phyloP scores from a whole-genome alignment of 805 yeast genomes.

The Metschnikowia borealis region DNA sequence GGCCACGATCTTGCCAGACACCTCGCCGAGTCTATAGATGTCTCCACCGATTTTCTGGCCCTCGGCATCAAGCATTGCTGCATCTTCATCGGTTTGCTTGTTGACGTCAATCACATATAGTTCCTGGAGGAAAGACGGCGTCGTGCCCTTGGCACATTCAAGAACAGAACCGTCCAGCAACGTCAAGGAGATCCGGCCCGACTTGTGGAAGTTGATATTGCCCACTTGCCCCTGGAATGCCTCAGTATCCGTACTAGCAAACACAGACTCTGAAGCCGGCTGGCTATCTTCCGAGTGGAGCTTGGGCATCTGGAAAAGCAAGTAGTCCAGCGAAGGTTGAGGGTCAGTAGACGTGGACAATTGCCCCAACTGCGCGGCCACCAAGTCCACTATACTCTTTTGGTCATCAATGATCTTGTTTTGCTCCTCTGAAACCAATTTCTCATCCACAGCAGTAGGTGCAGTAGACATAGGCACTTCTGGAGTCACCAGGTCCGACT shows the following conservation, averaged over 20 bases:
- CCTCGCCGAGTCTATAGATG: conserved; percentile 15
- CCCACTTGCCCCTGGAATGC: conserved; percentile 60
- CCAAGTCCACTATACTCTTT: conserved; percentile 24
- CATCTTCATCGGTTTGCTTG: conserved; percentile 27
- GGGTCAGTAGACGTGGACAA: conserved; percentile 16
- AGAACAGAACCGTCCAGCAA: conserved; percentile 63
- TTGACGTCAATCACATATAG: conserved; percentile 50
- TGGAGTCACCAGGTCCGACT: conserved; percentile 28
- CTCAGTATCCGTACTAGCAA: conserved; percentile 10
- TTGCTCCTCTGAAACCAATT: conserved; percentile 29
- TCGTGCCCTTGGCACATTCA: conserved; percentile 69
- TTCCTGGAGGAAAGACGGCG: conserved; percentile 69
- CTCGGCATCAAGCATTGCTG: conserved; percentile 14
- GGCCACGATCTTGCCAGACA: conserved; percentile 18
- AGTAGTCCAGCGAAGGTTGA: conserved; percentile 19
- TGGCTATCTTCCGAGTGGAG: conserved; percentile 37
- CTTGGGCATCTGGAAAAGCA: conserved; percentile 49
- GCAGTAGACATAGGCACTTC: conserved; percentile 16
- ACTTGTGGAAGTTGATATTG: conserved; percentile 67
- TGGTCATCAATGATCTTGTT: conserved; percentile 31
- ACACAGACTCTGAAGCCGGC: conserved; percentile 5
- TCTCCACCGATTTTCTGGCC: conserved; percentile 16
- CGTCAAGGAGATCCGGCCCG: conserved; percentile 75
- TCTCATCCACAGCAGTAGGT: conserved; percentile 20
- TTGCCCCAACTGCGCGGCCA: conserved; percentile 22